Percentiles rank a stretch among this genome's conserved stretches.
Conservation (phyloP, 768 basidiomycete genomes). For the Suillus ampliporus region DNA sequence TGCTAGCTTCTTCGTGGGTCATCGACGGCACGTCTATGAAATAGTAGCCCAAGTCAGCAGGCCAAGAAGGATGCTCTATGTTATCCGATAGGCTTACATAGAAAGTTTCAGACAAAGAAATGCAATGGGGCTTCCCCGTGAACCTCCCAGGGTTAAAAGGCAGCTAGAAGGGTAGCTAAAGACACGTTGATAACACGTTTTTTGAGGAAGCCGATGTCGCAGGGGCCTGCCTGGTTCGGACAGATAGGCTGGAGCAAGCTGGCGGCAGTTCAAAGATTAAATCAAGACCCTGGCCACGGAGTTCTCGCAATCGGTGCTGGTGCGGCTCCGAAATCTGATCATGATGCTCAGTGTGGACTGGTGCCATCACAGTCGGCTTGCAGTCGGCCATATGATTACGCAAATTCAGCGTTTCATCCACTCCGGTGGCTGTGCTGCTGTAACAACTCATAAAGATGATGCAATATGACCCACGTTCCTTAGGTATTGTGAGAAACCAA, state of each 20-base stretch:
- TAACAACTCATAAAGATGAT: no score
- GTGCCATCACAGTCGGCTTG: neutral
- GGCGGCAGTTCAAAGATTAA: slow-evolving; percentile 16
- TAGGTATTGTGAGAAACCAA: neutral
- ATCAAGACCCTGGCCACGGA: neutral
- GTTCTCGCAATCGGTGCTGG: slow-evolving; percentile 4
- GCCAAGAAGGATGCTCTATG: neutral
- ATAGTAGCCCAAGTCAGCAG: slow-evolving; percentile 8
- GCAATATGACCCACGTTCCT: neutral
- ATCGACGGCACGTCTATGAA: slow-evolving; percentile 22
- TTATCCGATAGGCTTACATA: slow-evolving; percentile 24
- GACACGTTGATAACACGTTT: slow-evolving; percentile 39
- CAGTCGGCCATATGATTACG: neutral
- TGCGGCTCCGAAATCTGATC: slow-evolving; percentile 6
- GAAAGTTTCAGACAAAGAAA: slow-evolving; percentile 20
- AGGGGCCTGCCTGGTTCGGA: slow-evolving; percentile 25
- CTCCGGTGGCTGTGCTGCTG: slow-evolving; percentile 3
- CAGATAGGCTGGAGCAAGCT: slow-evolving; percentile 20
- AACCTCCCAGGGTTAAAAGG: slow-evolving; percentile 33
- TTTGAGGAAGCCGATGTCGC: slow-evolving; percentile 24
- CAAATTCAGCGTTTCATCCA: neutral
- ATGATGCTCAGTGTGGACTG: neutral
- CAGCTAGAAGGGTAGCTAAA: slow-evolving; percentile 11
- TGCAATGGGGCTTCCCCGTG: slow-evolving; percentile 27
- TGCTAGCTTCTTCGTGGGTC: slow-evolving; percentile 30